Evolutionary conservation across 805 yeast species (phyloP), one percentile per base, ranked within the genome.

Genomic region (Scheffersomyces lignosus): DNA sequence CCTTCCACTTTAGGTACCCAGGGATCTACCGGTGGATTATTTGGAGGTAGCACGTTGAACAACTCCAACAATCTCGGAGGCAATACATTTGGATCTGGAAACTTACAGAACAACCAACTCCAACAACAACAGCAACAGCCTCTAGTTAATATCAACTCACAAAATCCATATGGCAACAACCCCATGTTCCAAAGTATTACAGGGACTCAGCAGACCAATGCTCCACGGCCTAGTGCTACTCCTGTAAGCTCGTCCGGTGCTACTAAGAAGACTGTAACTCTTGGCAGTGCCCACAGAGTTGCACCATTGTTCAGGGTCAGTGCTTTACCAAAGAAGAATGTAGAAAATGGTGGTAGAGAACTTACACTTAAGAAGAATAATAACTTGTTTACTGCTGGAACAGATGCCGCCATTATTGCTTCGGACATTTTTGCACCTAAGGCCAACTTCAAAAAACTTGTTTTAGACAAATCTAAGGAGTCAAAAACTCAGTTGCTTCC

Each of bases 121-220:
- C 54, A 45, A 31, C 56, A 47, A 26, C 52, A 37, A 14, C 50
- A 37, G 31, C 57, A 44, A 25, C 62, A 49, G 31, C 47, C 60
- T 15, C 44, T 60, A 31, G 52, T 52, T 22, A 65, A 54, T 40
- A 56, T 66, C 36, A 55, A 48, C 31, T 49, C 66, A 2, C 64
- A 58, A 36, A 64, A 83, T 54, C 96, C 96, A 29, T 90, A 87
- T 55, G 95, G 96, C 1, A 73, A 78, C 32, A 81, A 82, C 49
- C 85, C 89, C 4, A 20, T 20, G 24, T 87, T 86, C 46, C 68
- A 62, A 37, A 64, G 71, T 35, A 58, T 71, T 30, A 56, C 65
- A 3, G 65, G 62, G 3, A 44, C 57, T 7, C 65, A 64, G 7
- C 49, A 52, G 18, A 54, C 66, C 12, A 64, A 71, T 5, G 35